A percentile compares a stretch with the other conserved stretches of the same genome.
Evolutionary conservation across 1,284 basidiomycete genomes (phyloP).

Genomic region (Boletellus deceptivus): DNA sequence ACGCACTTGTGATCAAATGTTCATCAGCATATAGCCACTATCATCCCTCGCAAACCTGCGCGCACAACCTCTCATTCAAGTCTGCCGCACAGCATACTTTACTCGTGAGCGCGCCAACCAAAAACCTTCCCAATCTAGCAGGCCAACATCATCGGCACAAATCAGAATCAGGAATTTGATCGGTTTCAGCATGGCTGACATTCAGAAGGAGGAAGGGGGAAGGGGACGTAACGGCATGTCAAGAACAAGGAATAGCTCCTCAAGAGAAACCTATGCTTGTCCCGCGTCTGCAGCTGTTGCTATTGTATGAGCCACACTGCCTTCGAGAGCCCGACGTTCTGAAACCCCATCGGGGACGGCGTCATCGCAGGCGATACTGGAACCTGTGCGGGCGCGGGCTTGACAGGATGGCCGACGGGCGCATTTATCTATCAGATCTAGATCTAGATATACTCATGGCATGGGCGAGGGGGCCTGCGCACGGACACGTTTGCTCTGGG

Average conservation of each 20-base stretch:
- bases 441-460: no score
- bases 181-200: conserved; percentile 26
- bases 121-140: conserved; percentile 83
- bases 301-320: conserved; percentile 40
- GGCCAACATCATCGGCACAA: conserved; percentile 90
- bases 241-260: neutral
- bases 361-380: conserved; percentile 64
- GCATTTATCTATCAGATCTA: conserved; percentile 49
- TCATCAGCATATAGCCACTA: no score
- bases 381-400: conserved; percentile 47
- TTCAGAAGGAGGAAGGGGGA: no score
- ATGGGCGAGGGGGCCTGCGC: no score
- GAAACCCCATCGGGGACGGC: conserved; percentile 81
- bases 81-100: conserved; percentile 46
- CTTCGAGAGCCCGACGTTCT: conserved; percentile 87
- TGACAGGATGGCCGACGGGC: conserved; percentile 32
- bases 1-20: no score
- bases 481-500: no score
- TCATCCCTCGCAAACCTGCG: no score
- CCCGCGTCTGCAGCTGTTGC: neutral
- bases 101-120: conserved; percentile 79
- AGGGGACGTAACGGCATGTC: neutral
- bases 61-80: no score
- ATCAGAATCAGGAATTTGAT: conserved; percentile 80
- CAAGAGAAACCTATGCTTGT: neutral